Percentiles rank a stretch among this genome's conserved stretches.
phyloP scores from a whole-genome alignment of 1,284 basidiomycete species.

The Exsudoporus floridanus region DNA sequence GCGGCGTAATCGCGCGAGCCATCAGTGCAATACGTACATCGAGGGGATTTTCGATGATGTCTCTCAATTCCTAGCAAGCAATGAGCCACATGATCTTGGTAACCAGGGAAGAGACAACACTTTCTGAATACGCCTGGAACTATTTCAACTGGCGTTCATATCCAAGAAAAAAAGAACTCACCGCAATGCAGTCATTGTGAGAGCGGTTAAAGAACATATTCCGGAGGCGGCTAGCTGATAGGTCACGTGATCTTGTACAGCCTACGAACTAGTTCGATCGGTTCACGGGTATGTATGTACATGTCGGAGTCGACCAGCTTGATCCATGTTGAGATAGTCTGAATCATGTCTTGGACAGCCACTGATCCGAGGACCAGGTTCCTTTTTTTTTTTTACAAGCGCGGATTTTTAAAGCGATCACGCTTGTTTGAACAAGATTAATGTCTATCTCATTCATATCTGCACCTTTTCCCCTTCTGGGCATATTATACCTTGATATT shows the following conservation, averaged over 20 bases:
- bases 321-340: neutral
- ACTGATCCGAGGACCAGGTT: neutral
- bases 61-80: conserved; percentile 55
- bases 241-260: conserved; percentile 17
- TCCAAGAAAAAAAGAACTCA: conserved; percentile 25
- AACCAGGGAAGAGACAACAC: conserved; percentile 35
- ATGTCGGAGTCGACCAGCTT: neutral
- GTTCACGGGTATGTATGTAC: neutral
- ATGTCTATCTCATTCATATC: neutral
- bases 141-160: conserved; percentile 8
- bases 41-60: conserved; percentile 59
- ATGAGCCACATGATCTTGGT: conserved; percentile 15
- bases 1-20: conserved; percentile 8
- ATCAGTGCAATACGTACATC: conserved; percentile 43
- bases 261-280: too few species aligned
- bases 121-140: conserved; percentile 65
- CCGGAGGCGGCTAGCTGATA: neutral
- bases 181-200: conserved; percentile 60
- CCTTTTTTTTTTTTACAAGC: neutral
- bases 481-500: neutral
- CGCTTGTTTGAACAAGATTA: neutral
- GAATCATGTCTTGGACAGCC: neutral
- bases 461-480: neutral
- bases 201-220: conserved; percentile 1
- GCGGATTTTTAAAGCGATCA: neutral